These are phyloP conservation scores for Cordia subcordata DNA, from an alignment of 257 asterid species.

Conservation along the genomic window DNA sequence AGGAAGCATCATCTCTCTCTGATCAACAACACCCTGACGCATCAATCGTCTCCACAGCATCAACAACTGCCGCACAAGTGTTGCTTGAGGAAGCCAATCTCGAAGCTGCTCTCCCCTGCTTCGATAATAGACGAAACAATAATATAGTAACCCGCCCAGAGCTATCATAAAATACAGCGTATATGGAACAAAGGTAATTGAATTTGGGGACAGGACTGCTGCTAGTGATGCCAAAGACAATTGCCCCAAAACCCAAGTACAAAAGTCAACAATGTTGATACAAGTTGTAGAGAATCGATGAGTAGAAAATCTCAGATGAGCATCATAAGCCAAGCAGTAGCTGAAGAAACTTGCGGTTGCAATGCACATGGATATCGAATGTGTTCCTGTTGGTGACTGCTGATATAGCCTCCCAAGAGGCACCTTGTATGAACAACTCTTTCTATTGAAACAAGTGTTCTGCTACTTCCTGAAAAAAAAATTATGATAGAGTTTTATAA, in stretches of 20 bases:
- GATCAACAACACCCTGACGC: too few species aligned
- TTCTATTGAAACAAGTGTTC: too few species aligned
- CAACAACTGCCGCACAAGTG: neutral
- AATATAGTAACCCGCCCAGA: neutral
- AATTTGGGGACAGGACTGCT: neutral
- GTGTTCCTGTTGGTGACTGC: neutral
- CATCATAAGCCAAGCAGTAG: neutral
- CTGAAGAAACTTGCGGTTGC: neutral
- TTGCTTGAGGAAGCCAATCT: neutral
- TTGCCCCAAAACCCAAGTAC: neutral
- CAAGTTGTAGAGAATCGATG: neutral
- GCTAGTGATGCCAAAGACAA: neutral
- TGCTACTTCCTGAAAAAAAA: too few species aligned
- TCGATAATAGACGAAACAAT: neutral
- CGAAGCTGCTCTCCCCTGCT: neutral
- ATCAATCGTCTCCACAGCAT: too few species aligned
- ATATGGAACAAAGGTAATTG: neutral
- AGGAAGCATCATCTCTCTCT: too few species aligned
- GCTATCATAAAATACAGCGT: neutral
- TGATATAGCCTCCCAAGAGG: too few species aligned
- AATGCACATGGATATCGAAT: neutral
- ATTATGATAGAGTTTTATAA: too few species aligned
- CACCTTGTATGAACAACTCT: too few species aligned
- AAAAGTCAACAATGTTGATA: neutral
- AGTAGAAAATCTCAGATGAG: neutral